A percentile compares a stretch with the other conserved stretches of the same genome.
Conservation (phyloP, 75 land plant genomes). For the Chamaecyparis obtusa region DNA sequence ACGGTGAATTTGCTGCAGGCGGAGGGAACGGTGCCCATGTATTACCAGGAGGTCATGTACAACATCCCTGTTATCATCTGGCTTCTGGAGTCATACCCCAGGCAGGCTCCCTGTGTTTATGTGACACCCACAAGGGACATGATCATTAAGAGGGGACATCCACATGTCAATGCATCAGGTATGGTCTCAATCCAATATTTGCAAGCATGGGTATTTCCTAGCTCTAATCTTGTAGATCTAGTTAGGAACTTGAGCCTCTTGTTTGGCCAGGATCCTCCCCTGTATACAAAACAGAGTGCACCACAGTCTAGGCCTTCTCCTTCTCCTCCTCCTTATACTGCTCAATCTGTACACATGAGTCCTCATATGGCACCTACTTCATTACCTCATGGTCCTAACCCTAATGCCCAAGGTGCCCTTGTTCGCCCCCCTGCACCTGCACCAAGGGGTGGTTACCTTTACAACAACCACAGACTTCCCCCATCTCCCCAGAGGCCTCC, state of each 20-base stretch:
- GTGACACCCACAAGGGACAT: slow-evolving; percentile 90
- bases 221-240: slow-evolving; percentile 84
- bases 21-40: slow-evolving; percentile 91
- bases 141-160: slow-evolving; percentile 82
- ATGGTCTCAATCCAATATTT: slow-evolving; percentile 69
- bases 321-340: neutral
- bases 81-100: slow-evolving; percentile 92
- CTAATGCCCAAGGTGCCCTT: neutral
- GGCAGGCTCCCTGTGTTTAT: slow-evolving; percentile 71
- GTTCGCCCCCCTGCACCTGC: slow-evolving; percentile 21
- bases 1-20: slow-evolving; percentile 77
- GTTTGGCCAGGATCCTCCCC: slow-evolving; percentile 84
- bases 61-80: slow-evolving; percentile 90
- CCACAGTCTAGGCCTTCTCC: slow-evolving; percentile 38
- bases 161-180: slow-evolving; percentile 81
- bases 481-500: slow-evolving; percentile 12
- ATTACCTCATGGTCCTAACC: neutral
- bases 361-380: slow-evolving; percentile 7
- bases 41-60: slow-evolving; percentile 62
- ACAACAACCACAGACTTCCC: slow-evolving; percentile 6
- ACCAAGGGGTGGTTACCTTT: slow-evolving; percentile 19
- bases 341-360: neutral
- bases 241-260: slow-evolving; percentile 47
- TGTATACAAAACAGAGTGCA: slow-evolving; percentile 55
- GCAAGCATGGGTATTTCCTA: slow-evolving; percentile 80